Evolutionary conservation across 768 basidiomycete genomes (phyloP), one percentile per base, ranked within the genome.

Genomic region (Mycena capillaripes): DNA sequence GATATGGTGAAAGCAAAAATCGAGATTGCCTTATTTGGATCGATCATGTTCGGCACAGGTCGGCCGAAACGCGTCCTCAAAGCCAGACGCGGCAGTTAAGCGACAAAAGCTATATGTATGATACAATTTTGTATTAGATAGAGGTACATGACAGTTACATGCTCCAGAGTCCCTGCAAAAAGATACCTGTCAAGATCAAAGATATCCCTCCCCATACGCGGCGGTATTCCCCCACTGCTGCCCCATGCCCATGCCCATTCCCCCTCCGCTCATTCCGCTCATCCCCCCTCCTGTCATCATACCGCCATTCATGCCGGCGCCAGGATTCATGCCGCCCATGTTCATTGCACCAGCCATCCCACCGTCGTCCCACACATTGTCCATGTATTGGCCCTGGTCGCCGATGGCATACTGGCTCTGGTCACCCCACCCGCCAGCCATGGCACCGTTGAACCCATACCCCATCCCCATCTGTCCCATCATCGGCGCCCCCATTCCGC

Each of bases 281-380:
- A 81, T 81, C 23, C 78, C 82, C 38, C 38, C 38, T 38, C 38
- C 38, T 38, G 3, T 2, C 38, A 38, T 38, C 38, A 38, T 38
- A 38, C 38, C 38, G 16, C 38, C 38, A 38, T 38, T 38, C 38
- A 38, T 38, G 76, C 81, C 55, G 29, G 38, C 25, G 17, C 60
- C 60, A 34, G 86, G 84, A 77, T 81, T 82, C 84, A 89, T 89
- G 11, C 84, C 86, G 6, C 84, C 82, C 74, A 82, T 81, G 78
- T 83, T 83, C 83, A 88, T 84, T 52, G 82, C 83, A 12, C 82
- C 83, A 59, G 78, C 80, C 77, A 78, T 79, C n/a, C 77, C 79
- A 69, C 11, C 16, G 4, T 83, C 81, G 60, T 84, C 80, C 48
- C 83, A 84, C 61, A 82, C 80, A 1, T 80, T 82, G 79, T 86